Conservation (phyloP, 179 eudicot species). For the Actinidia chinensis region DNA sequence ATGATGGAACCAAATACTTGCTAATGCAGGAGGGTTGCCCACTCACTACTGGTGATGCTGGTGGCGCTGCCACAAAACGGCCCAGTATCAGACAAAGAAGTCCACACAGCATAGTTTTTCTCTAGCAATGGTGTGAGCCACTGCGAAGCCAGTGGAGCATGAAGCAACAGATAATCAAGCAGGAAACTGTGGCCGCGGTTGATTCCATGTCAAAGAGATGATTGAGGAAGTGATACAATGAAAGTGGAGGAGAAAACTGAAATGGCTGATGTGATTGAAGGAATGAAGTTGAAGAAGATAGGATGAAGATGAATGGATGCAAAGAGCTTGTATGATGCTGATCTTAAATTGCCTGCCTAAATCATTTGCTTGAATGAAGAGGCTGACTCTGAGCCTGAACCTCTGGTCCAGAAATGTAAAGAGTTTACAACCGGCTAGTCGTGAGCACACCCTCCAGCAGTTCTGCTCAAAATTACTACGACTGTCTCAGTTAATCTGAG, state of each 20-base stretch:
- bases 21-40: conserved; percentile 39
- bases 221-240: conserved; percentile 33
- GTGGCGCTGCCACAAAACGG: conserved; percentile 50
- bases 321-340: conserved; percentile 85
- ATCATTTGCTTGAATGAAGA: conserved; percentile 88
- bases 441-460: conserved; percentile 28
- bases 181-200: conserved; percentile 35
- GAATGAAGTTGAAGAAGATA: conserved; percentile 46
- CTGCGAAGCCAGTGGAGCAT: conserved; percentile 35
- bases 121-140: conserved; percentile 41
- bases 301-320: conserved; percentile 90
- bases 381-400: conserved; percentile 59
- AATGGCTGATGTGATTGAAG: conserved; percentile 46
- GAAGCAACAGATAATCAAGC: conserved; percentile 31
- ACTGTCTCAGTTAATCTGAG: conserved; percentile 26
- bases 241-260: conserved; percentile 38
- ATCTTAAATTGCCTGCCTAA: conserved; percentile 59
- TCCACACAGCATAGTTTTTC: conserved; percentile 46
- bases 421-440: conserved; percentile 26
- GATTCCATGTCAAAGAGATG: conserved; percentile 49
- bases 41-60: conserved; percentile 43
- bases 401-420: conserved; percentile 33
- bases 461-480: conserved; percentile 28
- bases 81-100: conserved; percentile 66
- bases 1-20: conserved; percentile 81